Evolutionary conservation across 805 yeast species (phyloP).

Genomic region (Dipodascus albidus): DNA sequence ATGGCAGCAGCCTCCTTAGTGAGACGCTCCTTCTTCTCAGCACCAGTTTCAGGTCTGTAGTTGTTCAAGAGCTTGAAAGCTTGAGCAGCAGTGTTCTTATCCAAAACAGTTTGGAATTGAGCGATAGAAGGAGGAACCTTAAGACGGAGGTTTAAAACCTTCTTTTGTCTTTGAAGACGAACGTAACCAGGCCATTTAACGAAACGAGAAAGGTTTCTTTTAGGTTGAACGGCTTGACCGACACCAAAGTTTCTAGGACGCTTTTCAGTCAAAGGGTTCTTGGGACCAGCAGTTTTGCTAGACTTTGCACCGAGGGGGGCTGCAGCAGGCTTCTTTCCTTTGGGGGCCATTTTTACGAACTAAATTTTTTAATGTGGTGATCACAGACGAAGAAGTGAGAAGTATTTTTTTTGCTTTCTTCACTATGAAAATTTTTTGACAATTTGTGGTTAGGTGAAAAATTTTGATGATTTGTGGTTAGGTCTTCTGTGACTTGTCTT

Average conservation of each 20-base stretch:
- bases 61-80: constrained; percentile 96
- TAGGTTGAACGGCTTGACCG: constrained; percentile 94
- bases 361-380: background rate
- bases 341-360: constrained; percentile 13
- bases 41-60: constrained; percentile 96
- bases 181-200: constrained; percentile 99
- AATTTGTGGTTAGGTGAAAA: background rate
- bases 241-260: constrained; percentile 91
- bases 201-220: constrained; percentile 90
- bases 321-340: constrained; percentile 82
- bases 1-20: constrained; percentile 98
- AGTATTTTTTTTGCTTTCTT: background rate
- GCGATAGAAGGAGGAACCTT: constrained; percentile 98
- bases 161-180: constrained; percentile 97
- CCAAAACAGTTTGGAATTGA: constrained; percentile 91
- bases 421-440: background rate
- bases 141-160: constrained; percentile 87
- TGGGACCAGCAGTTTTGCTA: constrained; percentile 31
- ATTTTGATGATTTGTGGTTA: background rate
- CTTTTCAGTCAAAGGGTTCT: constrained; percentile 83
- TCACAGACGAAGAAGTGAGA: background rate
- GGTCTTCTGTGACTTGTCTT: background rate
- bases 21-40: constrained; percentile 98
- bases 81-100: constrained; percentile 97
- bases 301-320: constrained; percentile 84